phyloP scores from a whole-genome alignment of 805 yeast species.

The Wilhelminamyces savonicus region DNA sequence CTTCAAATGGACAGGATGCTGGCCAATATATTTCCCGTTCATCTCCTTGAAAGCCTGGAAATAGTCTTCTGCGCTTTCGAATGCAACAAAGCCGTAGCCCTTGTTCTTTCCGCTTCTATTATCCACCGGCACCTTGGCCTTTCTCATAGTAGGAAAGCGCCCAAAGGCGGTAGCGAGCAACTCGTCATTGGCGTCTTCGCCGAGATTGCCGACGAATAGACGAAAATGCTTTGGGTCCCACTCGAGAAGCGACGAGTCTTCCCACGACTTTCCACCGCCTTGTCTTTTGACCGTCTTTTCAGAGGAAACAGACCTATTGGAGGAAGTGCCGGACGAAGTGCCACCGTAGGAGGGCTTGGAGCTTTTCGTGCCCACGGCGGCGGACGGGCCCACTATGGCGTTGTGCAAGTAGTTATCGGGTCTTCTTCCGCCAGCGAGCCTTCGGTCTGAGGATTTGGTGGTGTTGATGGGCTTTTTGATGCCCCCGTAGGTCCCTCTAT shows the following conservation, averaged over 20 bases:
- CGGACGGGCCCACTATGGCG: slow-evolving; percentile 7
- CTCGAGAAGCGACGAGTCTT: slow-evolving; percentile 40
- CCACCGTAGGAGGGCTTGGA: slow-evolving; percentile 2
- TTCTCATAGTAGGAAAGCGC: slow-evolving; percentile 46
- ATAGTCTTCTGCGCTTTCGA: slow-evolving; percentile 59
- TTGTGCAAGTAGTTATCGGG: slow-evolving; percentile 39
- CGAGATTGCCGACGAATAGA: slow-evolving; percentile 64
- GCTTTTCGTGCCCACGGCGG: slow-evolving; percentile 9
- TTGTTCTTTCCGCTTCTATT: slow-evolving; percentile 40
- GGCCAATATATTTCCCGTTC: slow-evolving; percentile 73
- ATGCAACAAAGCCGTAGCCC: slow-evolving; percentile 75
- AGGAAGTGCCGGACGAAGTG: background rate
- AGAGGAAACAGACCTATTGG: background rate
- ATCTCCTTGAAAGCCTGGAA: slow-evolving; percentile 65
- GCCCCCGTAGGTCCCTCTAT: too few species aligned
- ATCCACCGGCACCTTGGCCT: slow-evolving; percentile 57
- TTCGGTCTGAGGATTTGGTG: slow-evolving; percentile 47
- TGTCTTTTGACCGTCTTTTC: slow-evolving; percentile 32
- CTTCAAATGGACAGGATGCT: slow-evolving; percentile 64
- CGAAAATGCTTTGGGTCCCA: slow-evolving; percentile 72
- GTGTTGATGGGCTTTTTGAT: slow-evolving; percentile 15
- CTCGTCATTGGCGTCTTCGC: slow-evolving; percentile 58
- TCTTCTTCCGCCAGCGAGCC: slow-evolving; percentile 46
- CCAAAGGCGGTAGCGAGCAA: slow-evolving; percentile 49
- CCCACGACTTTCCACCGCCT: slow-evolving; percentile 45